A percentile compares a stretch with the other conserved stretches of the same genome.
Evolutionary conservation across 2,329 filamentous ascomycete genomes (phyloP).

Genomic region (Diaporthe citriasiana): DNA sequence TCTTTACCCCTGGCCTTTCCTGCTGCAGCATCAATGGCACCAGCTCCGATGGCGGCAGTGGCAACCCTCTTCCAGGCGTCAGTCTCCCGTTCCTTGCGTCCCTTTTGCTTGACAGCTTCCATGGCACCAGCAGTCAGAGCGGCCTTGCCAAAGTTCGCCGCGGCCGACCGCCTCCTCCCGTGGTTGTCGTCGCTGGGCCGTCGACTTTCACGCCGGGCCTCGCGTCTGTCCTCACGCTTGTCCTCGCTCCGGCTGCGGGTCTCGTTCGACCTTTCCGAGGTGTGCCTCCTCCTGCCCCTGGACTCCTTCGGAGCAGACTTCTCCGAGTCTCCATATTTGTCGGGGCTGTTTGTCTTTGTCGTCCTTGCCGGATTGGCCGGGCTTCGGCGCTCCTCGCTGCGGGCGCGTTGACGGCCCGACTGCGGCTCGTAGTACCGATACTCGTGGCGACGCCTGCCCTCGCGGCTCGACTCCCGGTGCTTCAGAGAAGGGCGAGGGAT

Average conservation of each 20-base stretch:
- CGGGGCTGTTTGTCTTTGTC: neutral
- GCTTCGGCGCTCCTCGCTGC: conserved; percentile 28
- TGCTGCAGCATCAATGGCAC: conserved; percentile 29
- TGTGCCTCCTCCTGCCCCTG: conserved; percentile 29
- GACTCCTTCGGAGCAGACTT: conserved; percentile 6
- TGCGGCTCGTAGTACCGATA: conserved; percentile 35
- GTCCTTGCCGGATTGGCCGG: neutral
- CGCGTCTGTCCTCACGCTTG: neutral
- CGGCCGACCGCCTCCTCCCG: conserved; percentile 7
- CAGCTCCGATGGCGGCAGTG: conserved; percentile 27
- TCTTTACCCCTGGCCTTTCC: conserved; percentile 23
- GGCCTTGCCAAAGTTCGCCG: conserved; percentile 27
- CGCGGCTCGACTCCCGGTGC: conserved; percentile 36
- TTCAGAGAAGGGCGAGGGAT: conserved; percentile 32
- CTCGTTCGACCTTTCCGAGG: conserved; percentile 15
- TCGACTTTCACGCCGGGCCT: neutral
- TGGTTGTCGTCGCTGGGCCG: conserved; percentile 10
- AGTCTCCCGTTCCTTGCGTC: conserved; percentile 10
- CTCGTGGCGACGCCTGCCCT: conserved; percentile 33
- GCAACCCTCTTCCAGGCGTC: conserved; percentile 36
- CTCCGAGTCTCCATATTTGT: neutral
- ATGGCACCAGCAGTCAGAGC: conserved; percentile 24
- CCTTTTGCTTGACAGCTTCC: conserved; percentile 31
- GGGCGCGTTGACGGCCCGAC: neutral
- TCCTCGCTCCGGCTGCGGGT: conserved; percentile 21